Percentiles rank a stretch among this genome's conserved stretches.
Evolutionary conservation across 768 basidiomycete species (phyloP).

Genomic region (Mycena kentingensis): DNA sequence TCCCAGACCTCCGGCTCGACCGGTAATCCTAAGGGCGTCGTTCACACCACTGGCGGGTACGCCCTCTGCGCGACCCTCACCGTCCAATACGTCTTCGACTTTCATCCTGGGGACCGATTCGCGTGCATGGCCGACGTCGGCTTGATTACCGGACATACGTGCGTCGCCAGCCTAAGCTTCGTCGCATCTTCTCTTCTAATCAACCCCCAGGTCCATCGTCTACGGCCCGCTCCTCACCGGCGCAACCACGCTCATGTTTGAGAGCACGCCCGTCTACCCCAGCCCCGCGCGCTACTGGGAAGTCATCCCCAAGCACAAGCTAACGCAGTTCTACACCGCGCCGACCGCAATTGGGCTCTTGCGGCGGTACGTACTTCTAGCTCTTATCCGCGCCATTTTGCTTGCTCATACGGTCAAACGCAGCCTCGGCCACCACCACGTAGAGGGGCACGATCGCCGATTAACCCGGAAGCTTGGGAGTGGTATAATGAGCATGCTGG

Average conservation of each 20-base stretch:
- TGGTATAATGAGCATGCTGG: constrained; percentile 99
- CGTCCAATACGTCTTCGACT: constrained; percentile 96
- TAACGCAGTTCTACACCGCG: constrained; percentile 96
- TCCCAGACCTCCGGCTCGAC: constrained; percentile 88
- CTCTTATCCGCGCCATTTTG: not conserved
- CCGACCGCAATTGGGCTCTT: constrained; percentile 93
- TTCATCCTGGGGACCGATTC: constrained; percentile 94
- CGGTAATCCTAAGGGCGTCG: constrained; percentile 96
- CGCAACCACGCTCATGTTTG: constrained; percentile 86
- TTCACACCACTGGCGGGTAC: constrained; percentile 90
- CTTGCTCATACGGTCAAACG: constrained; percentile 2
- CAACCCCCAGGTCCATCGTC: constrained; percentile 72
- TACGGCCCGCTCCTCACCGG: constrained; percentile 93
- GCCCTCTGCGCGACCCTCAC: constrained; percentile 89
- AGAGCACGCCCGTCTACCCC: constrained; percentile 96
- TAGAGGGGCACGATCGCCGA: constrained; percentile 84
- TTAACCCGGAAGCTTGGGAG: constrained; percentile 98
- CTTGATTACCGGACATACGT: constrained; percentile 98
- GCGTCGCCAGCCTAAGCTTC: constrained; percentile 25
- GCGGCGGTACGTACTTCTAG: constrained; percentile 48
- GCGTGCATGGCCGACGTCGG: constrained; percentile 99
- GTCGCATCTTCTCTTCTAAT: constrained; percentile 2
- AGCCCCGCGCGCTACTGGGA: constrained; percentile 97
- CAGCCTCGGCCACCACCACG: constrained; percentile 81
- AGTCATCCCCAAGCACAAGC: constrained; percentile 85